Evolutionary conservation across 1,139 yeast genomes (phyloP), one percentile per base, ranked within the genome.

Genomic region (Yamadazyma sp.): DNA sequence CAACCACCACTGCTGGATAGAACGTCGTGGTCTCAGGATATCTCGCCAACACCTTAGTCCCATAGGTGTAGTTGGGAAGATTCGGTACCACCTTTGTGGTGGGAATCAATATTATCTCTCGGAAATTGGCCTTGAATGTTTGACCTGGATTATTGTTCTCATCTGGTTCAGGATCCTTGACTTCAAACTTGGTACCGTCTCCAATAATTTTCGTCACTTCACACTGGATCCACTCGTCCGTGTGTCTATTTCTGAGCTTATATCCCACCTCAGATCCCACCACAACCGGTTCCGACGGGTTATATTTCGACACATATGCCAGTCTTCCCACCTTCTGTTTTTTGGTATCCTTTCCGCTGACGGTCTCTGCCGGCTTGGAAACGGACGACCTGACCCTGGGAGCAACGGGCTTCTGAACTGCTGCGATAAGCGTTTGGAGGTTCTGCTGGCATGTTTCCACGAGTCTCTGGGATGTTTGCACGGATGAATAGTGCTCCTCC

Each of bases 1-100:
- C 90, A 28, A 82, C 83, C 3, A 94, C 97, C 37, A 87, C 86
- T 0, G 98, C 98, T 3, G 95, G 86, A 56, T 92, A 94, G 53
- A 92, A 94, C 0, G 97, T 90, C 0, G 98, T 94, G 0, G 99
- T 94, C 51, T 94, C 99, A 0, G 99, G 99, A 53, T 94, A 94
- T 53, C 96, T 70, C 0, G 97, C 98, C 44, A 94, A 68, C 2
- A 92, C 98, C 51, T 81, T 82, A 0, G 89, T 72, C 0, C 95
- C 94, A 29, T 80, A 69, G 0, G 94, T 83, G 48, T 85, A 87
- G 37, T 73, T 73, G 15, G 78, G 69, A 43, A 83, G 67, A 13
- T 67, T 69, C 3, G 50, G 56, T 2, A 59, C 64, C 9, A 28
- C 35, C 2, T 57, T 63, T 5, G 31, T 35, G 8, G 37, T 28